These are phyloP conservation scores for Monosporascus cannonballus DNA, from an alignment of 2,329 filamentous ascomycete genomes.

Conservation along the genomic window DNA sequence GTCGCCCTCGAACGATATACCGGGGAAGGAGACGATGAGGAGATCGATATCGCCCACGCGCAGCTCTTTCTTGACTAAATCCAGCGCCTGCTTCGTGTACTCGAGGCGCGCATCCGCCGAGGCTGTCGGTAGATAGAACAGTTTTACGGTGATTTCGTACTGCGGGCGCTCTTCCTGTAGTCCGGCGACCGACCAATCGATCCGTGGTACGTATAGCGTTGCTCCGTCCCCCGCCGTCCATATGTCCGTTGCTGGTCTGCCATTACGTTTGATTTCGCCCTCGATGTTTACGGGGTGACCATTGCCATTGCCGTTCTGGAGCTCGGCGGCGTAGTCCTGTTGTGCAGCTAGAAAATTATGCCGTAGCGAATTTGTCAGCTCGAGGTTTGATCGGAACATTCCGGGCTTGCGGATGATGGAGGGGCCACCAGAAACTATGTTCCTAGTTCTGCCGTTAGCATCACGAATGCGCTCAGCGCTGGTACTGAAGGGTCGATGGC, in stretches of 20 bases:
- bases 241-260: slow-evolving; percentile 30
- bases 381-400: slow-evolving; percentile 81
- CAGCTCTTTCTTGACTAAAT: slow-evolving; percentile 74
- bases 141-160: slow-evolving; percentile 92
- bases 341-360: slow-evolving; percentile 75
- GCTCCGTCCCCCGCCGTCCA: slow-evolving; percentile 65
- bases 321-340: slow-evolving; percentile 44
- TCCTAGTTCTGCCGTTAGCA: slow-evolving; percentile 36
- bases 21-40: slow-evolving; percentile 87
- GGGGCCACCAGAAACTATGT: slow-evolving; percentile 78
- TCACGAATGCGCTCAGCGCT: slow-evolving; percentile 5
- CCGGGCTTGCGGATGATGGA: slow-evolving; percentile 77
- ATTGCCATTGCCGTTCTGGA: slow-evolving; percentile 16
- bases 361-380: slow-evolving; percentile 82
- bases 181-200: slow-evolving; percentile 64
- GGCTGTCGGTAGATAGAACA: slow-evolving; percentile 81
- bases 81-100: slow-evolving; percentile 73
- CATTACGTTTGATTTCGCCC: not conserved
- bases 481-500: slow-evolving; percentile 25
- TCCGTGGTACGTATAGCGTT: slow-evolving; percentile 69
- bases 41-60: slow-evolving; percentile 73
- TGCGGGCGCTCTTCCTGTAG: slow-evolving; percentile 74
- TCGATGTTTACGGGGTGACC: slow-evolving; percentile 26
- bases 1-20: slow-evolving; percentile 87
- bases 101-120: slow-evolving; percentile 56